Conservation (phyloP, 192 early-diverging fungal species). For the Coemansia sp. region DNA sequence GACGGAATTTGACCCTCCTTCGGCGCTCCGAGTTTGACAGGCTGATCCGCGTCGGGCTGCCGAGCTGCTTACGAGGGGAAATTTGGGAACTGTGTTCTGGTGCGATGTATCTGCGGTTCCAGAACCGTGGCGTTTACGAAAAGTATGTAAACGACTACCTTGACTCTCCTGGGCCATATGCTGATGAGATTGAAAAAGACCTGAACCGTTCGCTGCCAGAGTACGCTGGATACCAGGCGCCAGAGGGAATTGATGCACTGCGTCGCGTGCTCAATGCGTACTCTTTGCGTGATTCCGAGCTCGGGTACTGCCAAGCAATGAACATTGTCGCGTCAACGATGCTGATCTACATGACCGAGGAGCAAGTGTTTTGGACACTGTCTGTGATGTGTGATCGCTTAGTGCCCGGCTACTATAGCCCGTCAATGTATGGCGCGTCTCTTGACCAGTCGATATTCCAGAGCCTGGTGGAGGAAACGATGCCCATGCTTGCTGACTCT, state of each 20-base stretch:
- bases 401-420: conserved; percentile 95
- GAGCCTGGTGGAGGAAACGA: conserved; percentile 79
- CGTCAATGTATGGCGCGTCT: conserved; percentile 97
- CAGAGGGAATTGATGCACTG: conserved; percentile 88
- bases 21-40: conserved; percentile 81
- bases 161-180: conserved; percentile 72
- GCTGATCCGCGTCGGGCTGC: conserved; percentile 86
- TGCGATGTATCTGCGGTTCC: conserved; percentile 81
- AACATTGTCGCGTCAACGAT: conserved; percentile 96
- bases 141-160: conserved; percentile 60
- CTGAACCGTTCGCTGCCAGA: conserved; percentile 92
- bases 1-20: conserved; percentile 84
- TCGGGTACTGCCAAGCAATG: conserved; percentile 99
- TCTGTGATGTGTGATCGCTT: conserved; percentile 86
- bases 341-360: conserved; percentile 91
- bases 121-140: conserved; percentile 80
- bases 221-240: conserved; percentile 86
- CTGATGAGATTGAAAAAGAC: conserved; percentile 97
- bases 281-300: conserved; percentile 79
- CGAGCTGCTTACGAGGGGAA: conserved; percentile 85
- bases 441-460: conserved; percentile 97
- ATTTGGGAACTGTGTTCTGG: conserved; percentile 93
- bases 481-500: conserved; percentile 85
- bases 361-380: conserved; percentile 97
- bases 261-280: conserved; percentile 91